Evolutionary conservation across 2,329 filamentous ascomycete genomes (phyloP), one percentile per base, ranked within the genome.

Genomic region (Fusarium sp.): DNA sequence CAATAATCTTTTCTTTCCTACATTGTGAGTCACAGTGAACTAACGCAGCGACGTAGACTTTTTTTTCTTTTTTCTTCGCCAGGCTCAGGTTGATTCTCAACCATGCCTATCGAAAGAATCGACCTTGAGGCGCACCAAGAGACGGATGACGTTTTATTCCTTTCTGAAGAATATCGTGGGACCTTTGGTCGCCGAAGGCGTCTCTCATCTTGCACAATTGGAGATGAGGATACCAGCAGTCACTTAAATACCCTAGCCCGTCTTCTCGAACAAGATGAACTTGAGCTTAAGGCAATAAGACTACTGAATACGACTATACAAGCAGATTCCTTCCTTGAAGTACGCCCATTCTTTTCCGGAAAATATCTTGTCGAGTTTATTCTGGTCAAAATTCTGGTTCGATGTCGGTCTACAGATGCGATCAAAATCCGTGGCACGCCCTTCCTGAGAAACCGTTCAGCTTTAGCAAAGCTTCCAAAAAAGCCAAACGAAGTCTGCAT

Each of bases 401-500:
- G 82, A 33, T 56, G 78, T 36, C 47, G n/a, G 20, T 17, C 38
- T 0, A 58, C 59, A 0, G 77, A 80, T 0, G 60, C 76, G 1
- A 58, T 78, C n/a, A 75, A 73, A 3, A 70, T 87, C 13, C 81
- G 83, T 4, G 86, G 86, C 1, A 70, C 81, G 1, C 82, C 83
- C 0, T 85, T 83, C 31, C 74, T 80, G 0, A 79, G 84, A 22
- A 82, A 80, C 0, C 73, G 81, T 1, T 76, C 81, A 1, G 70
- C 86, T 22, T 55, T 75, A 8, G 84, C 82, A 0, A 81, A 82
- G 47, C 75, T 88, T 2, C 80, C 79, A 0, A 79, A 80, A 17
- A 83, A 85, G 26, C 31, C 79, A 0, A 86, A 87, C 39, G 87
- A 88, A 56, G 72, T 87, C 7, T 85, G 82, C 51, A 80, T 82